Base-by-base conservation (phyloP, 768 basidiomycete species). In the Leccinum arenicola region DNA sequence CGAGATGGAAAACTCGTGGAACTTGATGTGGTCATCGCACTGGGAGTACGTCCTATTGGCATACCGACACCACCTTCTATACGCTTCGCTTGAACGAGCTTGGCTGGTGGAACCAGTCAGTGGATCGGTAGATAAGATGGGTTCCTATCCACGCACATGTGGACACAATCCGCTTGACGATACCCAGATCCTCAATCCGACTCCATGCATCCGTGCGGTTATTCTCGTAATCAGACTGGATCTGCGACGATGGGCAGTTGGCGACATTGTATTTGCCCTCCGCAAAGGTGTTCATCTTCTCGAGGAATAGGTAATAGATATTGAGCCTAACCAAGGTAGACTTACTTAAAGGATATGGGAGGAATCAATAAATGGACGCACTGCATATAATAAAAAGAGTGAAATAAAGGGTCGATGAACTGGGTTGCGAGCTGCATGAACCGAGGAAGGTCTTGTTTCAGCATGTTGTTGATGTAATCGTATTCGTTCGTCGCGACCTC, bases 331-430 rank as follows among this genome's bases (percentile, higher is more conserved):
- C 35, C 27, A 23, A 50, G 48, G 23, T 25, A 25, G 49, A 19
- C 40, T 56, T 52, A 47, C 9, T 60, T 53, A 36, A 52, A 29
- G n/a, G 31, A 52, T 54, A 12, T 6, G 31, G 2, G 15, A 49
- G 38, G 29, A 36, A 48, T 38, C 36, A 54, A 38, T 50, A 58
- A 62, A 52, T 31, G 54, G 29, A 85, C 94, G 69, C 68, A 95
- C 93, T 98, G 94, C 95, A 99, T 98, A 74, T 96, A 99, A 80
- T 90, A 99, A 81, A 95, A 95, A 17, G 94, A 96, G 67, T 96
- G 89, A 84, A 98, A 99, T n/a, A 98, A 78, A 1, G 97, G 97
- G 64, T 95, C 89, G 70, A 98, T 93, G 75, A 98, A 98, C 63
- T 87, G 84, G 3, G 93, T 89, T 1, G 90, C 80, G 61, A 98